Base-by-base conservation (phyloP, 139 green algal genomes). In the Monoraphidium neglectum region DNA sequence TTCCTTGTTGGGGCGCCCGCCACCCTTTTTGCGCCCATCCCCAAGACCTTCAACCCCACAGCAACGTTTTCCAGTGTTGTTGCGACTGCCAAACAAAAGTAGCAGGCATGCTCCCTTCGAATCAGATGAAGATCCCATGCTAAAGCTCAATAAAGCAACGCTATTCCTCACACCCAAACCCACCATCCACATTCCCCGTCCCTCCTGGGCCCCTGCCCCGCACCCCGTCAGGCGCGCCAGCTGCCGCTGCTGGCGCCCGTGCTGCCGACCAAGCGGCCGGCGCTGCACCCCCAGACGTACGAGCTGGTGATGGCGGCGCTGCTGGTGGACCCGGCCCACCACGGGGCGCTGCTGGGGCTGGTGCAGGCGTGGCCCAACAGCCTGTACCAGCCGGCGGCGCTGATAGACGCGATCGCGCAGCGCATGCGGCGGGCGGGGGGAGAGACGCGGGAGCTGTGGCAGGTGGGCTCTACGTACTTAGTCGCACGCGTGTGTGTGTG, bases 221-320 rank as follows among this genome's bases (percentile, higher is more conserved):
- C 82, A 18, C 97, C 96, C 82, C 87, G 78, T 0, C 83, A 94
- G 77, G 70, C 75, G n/a, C 84, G 85, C 21, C 88, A 96, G 81
- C 88, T 98, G 71, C 77, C 89, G 4, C 77, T 82, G 60, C 81
- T 98, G 57, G 92, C 87, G 28, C 85, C 83, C 1, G 73, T 91
- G 67, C 82, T 98, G 28, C 95, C 95, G 16, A 94, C 83, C 28
- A 59, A 79, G n/a, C 65, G 74, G 4, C 92, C 93, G 1, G 30
- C 21, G 68, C 81, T 81, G 18, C 56, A 56, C 33, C 30, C 24
- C 28, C 47, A 56, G 2, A 86, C 82, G 5, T 98, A 98, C 74
- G 92, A 98, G 68, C 88, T 97, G 79, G 87, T 92, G 36, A 89
- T 98, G 37, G 72, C 84, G 54, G 79, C 82, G 1, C 74, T 90